Conservation (phyloP, 192 early-diverging fungal genomes). For the Backusella tuberculispora region DNA sequence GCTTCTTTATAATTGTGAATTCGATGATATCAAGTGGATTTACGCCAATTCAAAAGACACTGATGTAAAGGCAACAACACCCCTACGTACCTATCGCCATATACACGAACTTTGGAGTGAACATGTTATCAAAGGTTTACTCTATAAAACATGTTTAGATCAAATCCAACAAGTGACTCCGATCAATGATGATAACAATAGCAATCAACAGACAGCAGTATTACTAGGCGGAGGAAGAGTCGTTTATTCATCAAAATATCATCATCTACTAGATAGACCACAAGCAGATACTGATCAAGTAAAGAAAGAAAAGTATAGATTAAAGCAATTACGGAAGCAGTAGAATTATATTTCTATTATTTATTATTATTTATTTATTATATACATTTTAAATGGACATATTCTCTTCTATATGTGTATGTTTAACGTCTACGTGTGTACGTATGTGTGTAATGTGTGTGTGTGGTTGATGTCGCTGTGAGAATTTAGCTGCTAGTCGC, state of each 20-base stretch:
- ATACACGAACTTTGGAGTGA: conserved; percentile 54
- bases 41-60: conserved; percentile 42
- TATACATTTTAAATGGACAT: conserved; percentile 14
- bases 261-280: conserved; percentile 21
- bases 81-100: conserved; percentile 46
- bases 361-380: not conserved
- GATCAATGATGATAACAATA: not conserved
- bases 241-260: conserved; percentile 24
- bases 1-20: conserved; percentile 88
- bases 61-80: conserved; percentile 34
- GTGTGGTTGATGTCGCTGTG: not conserved
- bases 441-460: not conserved
- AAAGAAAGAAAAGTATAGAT: conserved; percentile 40
- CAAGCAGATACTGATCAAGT: conserved; percentile 36
- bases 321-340: conserved; percentile 19
- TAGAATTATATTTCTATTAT: conserved; percentile 7
- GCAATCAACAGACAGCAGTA: not conserved
- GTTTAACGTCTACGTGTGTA: not conserved
- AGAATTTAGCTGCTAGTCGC: not conserved
- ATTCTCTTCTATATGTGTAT: not conserved
- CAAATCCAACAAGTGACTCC: not conserved
- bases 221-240: conserved; percentile 27
- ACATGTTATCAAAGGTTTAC: conserved; percentile 50
- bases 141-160: conserved; percentile 42
- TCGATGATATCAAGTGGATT: conserved; percentile 63